phyloP scores from a whole-genome alignment of 495 filamentous ascomycete genomes.

The Aspergillus sparsus region DNA sequence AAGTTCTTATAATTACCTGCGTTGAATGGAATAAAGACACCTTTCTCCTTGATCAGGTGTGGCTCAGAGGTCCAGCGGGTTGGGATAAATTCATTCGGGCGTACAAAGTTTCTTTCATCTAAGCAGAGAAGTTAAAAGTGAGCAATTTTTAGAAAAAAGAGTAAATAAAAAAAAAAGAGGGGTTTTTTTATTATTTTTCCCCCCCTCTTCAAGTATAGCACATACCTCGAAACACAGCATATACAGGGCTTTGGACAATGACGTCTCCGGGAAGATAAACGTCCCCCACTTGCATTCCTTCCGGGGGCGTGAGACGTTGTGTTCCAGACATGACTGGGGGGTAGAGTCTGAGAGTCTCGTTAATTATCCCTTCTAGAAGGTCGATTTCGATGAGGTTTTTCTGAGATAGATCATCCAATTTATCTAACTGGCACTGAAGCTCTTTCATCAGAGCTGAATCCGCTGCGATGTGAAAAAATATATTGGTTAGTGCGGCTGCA shows the following conservation, averaged over 20 bases:
- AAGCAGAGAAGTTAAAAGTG: background rate
- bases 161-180: background rate
- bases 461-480: constrained; percentile 38
- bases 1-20: constrained; percentile 14
- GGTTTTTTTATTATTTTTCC: too few relatives aligned
- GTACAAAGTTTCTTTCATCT: constrained; percentile 33
- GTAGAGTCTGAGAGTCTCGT: constrained; percentile 53
- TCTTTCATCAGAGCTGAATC: constrained; percentile 17
- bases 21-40: constrained; percentile 38
- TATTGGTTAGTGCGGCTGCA: constrained; percentile 32
- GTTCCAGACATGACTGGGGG: constrained; percentile 23
- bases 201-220: background rate
- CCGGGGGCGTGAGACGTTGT: constrained; percentile 24
- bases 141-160: background rate
- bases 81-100: constrained; percentile 42
- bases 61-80: constrained; percentile 45
- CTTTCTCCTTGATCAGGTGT: constrained; percentile 35
- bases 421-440: constrained; percentile 29
- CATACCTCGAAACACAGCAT: constrained; percentile 35
- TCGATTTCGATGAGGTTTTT: constrained; percentile 12
- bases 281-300: constrained; percentile 28
- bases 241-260: constrained; percentile 29
- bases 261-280: constrained; percentile 33
- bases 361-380: constrained; percentile 50
- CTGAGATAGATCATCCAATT: constrained; percentile 16